A percentile compares a stretch with the other conserved stretches of the same genome.
Evolutionary conservation across 2,329 filamentous ascomycete genomes (phyloP).

Genomic region (Teratosphaeria destructans): DNA sequence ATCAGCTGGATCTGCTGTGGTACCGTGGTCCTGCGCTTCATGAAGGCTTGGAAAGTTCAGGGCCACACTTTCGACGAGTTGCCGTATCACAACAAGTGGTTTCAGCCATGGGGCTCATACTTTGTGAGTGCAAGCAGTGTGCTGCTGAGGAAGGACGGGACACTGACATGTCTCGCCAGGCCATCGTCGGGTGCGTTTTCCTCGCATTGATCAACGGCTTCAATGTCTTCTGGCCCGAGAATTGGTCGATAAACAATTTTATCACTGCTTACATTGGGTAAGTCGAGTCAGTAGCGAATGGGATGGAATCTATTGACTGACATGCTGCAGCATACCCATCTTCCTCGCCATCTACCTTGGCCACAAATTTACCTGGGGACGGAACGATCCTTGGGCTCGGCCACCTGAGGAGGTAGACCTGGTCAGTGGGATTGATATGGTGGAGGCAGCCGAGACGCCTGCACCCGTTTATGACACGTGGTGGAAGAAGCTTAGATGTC

Average conservation of each 20-base stretch:
- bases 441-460: slow-evolving; percentile 25
- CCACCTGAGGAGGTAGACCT: slow-evolving; percentile 43
- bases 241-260: slow-evolving; percentile 56
- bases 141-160: neutral
- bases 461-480: slow-evolving; percentile 15
- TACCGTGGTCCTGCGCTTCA: slow-evolving; percentile 50
- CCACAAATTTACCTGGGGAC: slow-evolving; percentile 37
- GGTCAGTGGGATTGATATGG: slow-evolving; percentile 30
- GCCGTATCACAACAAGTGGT: slow-evolving; percentile 40
- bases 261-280: slow-evolving; percentile 49
- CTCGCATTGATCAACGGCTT: slow-evolving; percentile 68
- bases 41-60: slow-evolving; percentile 46
- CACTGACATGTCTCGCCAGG: slow-evolving; percentile 8
- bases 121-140: slow-evolving; percentile 16
- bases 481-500: slow-evolving; percentile 25
- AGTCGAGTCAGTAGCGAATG: neutral
- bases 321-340: slow-evolving; percentile 44
- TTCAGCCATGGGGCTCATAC: slow-evolving; percentile 57
- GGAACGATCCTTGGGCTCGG: slow-evolving; percentile 43
- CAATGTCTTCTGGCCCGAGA: slow-evolving; percentile 56
- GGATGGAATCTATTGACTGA: neutral
- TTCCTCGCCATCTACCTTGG: slow-evolving; percentile 47
- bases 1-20: slow-evolving; percentile 46
- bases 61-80: slow-evolving; percentile 37
- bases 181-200: slow-evolving; percentile 47